A percentile compares a stretch with the other conserved stretches of the same genome.
phyloP scores from a whole-genome alignment of 495 filamentous ascomycete species.

The Penicillium flavigenum region DNA sequence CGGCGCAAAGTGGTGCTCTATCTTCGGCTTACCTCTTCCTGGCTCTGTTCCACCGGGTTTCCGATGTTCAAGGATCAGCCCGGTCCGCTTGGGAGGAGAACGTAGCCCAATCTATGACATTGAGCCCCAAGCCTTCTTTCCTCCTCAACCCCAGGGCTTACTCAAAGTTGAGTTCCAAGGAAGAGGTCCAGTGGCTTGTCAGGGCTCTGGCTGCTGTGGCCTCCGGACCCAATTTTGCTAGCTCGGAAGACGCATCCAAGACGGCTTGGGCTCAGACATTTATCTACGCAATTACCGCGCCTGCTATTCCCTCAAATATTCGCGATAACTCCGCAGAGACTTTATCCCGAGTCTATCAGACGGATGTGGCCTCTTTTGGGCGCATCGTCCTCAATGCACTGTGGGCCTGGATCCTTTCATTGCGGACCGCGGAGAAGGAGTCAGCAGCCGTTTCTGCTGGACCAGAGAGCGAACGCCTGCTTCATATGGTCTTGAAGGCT shows the following conservation, averaged over 20 bases:
- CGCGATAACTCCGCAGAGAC: slow-evolving; percentile 57
- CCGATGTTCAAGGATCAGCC: slow-evolving; percentile 32
- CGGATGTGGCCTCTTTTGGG: slow-evolving; percentile 54
- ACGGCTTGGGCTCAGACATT: slow-evolving; percentile 77
- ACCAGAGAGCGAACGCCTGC: slow-evolving; percentile 50
- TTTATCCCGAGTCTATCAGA: slow-evolving; percentile 59
- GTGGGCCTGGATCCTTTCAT: slow-evolving; percentile 75
- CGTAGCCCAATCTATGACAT: slow-evolving; percentile 58
- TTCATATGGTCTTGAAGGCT: slow-evolving; percentile 65
- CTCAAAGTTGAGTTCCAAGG: slow-evolving; percentile 66
- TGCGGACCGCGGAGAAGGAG: slow-evolving; percentile 71
- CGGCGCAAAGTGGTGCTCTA: slow-evolving; percentile 74
- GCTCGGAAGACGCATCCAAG: slow-evolving; percentile 36
- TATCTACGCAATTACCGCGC: slow-evolving; percentile 70
- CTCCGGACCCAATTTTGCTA: slow-evolving; percentile 36
- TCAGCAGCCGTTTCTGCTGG: slow-evolving; percentile 68
- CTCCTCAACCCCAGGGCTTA: slow-evolving; percentile 81
- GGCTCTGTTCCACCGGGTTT: slow-evolving; percentile 51
- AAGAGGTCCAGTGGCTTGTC: slow-evolving; percentile 74
- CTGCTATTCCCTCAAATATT: slow-evolving; percentile 53
- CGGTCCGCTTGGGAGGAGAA: slow-evolving; percentile 50
- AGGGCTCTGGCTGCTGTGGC: slow-evolving; percentile 66
- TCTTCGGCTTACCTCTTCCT: slow-evolving; percentile 70
- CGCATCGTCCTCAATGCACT: slow-evolving; percentile 64
- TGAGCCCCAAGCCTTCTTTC: slow-evolving; percentile 77